Conservation (phyloP, 2,329 filamentous ascomycete genomes). For the Trichoderma sp. region DNA sequence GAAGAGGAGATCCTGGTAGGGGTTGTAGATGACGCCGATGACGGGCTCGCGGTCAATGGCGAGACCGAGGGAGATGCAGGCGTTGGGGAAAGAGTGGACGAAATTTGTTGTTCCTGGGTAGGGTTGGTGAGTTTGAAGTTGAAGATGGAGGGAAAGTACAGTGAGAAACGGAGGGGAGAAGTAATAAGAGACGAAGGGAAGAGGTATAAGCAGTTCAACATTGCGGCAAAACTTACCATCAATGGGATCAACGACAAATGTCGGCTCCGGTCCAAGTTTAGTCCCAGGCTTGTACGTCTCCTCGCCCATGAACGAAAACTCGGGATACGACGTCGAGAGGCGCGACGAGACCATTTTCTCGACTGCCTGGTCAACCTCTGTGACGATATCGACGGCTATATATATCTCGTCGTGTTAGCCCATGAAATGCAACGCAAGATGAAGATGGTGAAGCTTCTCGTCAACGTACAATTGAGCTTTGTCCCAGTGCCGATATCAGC, state of each 20-base stretch:
- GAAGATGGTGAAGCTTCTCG: background rate
- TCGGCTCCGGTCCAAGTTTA: constrained; percentile 64
- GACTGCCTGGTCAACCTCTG: constrained; percentile 66
- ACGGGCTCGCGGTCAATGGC: constrained; percentile 61
- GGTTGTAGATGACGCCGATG: constrained; percentile 79
- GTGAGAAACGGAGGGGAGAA: background rate
- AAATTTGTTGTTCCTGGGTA: constrained; percentile 68
- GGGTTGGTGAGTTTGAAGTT: background rate
- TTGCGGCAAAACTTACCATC: constrained; percentile 52
- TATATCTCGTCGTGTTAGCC: constrained; percentile 3
- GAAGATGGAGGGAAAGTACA: too few species aligned
- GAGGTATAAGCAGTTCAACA: background rate
- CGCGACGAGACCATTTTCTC: constrained; percentile 61
- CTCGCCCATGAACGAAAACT: constrained; percentile 69
- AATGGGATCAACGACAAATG: constrained; percentile 80
- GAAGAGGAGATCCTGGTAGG: constrained; percentile 69
- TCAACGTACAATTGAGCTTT: constrained; percentile 64
- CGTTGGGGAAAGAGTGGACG: constrained; percentile 72
- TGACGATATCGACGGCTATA: constrained; percentile 67
- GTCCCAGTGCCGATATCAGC: constrained; percentile 57
- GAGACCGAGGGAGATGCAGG: constrained; percentile 76
- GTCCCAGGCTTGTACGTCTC: constrained; percentile 73
- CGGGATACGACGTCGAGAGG: constrained; percentile 55
- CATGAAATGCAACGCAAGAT: background rate
- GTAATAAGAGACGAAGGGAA: too few species aligned